Evolutionary conservation across 768 basidiomycete species (phyloP).

Genomic region (Pleurotus djamor): DNA sequence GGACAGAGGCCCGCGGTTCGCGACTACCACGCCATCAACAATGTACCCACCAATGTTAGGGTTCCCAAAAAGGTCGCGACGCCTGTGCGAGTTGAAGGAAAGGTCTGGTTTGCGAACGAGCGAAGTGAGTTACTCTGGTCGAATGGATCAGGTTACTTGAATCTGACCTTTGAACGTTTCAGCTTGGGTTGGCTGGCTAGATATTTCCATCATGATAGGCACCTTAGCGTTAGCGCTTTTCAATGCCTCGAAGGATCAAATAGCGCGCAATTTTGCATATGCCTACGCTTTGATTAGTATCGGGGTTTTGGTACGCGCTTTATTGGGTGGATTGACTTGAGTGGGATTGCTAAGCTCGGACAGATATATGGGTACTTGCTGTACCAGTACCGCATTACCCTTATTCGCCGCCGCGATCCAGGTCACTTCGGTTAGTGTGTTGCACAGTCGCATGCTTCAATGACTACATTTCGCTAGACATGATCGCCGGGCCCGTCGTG

Average conservation of each 20-base stretch:
- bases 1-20: conserved; percentile 61
- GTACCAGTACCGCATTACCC: conserved; percentile 85
- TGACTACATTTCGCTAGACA: conserved; percentile 45
- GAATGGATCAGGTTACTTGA: neutral
- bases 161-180: neutral
- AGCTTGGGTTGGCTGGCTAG: conserved; percentile 96
- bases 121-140: conserved; percentile 52
- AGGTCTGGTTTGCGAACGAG: conserved; percentile 98
- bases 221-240: conserved; percentile 86
- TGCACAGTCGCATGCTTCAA: neutral
- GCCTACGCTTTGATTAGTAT: conserved; percentile 80
- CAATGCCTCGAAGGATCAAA: conserved; percentile 74
- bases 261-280: conserved; percentile 79
- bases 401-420: conserved; percentile 88
- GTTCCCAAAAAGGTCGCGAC: conserved; percentile 83
- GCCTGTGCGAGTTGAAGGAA: conserved; percentile 85
- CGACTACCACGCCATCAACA: conserved; percentile 76
- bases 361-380: conserved; percentile 84
- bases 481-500: conserved; percentile 77
- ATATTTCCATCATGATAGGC: conserved; percentile 79
- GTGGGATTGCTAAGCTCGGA: neutral
- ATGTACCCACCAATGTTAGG: conserved; percentile 59
- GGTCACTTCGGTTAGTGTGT: conserved; percentile 76
- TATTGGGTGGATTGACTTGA: too few relatives aligned
- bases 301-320: conserved; percentile 51